These are phyloP conservation scores for Funneliformis geosporum DNA, from an alignment of 192 early-diverging fungal genomes.

Conservation along the genomic window DNA sequence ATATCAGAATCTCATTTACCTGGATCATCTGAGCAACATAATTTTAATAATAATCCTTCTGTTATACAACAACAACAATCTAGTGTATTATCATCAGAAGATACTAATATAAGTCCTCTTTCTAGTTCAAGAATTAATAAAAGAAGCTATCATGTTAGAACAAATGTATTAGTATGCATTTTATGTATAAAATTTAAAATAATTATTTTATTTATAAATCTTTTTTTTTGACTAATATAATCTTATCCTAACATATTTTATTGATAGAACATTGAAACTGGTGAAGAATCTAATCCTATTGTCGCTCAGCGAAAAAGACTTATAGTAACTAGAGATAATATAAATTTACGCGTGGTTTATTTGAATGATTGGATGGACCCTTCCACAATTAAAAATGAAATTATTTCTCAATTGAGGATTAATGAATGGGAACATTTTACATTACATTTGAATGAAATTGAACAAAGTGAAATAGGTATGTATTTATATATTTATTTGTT, in stretches of 20 bases:
- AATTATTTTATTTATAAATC: not conserved
- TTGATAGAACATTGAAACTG: not conserved
- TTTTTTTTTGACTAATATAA: not conserved
- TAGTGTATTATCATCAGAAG: not conserved
- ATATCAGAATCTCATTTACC: not conserved
- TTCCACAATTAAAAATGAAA: conserved; percentile 39
- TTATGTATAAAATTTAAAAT: not conserved
- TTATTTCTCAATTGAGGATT: conserved; percentile 33
- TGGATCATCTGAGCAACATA: too few relatives aligned
- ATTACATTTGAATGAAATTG: conserved; percentile 13
- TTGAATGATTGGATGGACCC: conserved; percentile 39
- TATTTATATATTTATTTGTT: not conserved
- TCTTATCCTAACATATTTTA: not conserved
- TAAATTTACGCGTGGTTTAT: conserved; percentile 41
- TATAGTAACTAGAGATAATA: conserved; percentile 42
- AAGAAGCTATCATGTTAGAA: not conserved
- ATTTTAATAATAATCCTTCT: not conserved
- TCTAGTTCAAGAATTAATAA: not conserved
- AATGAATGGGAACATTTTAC: conserved; percentile 7
- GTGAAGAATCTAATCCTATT: not conserved
- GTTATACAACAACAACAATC: not conserved
- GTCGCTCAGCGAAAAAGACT: conserved; percentile 27
- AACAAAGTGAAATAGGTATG: conserved; percentile 4
- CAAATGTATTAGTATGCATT: not conserved
- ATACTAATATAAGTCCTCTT: not conserved